Evolutionary conservation across 2,329 filamentous ascomycete species (phyloP).

Genomic region (Sclerotinia subarctica): DNA sequence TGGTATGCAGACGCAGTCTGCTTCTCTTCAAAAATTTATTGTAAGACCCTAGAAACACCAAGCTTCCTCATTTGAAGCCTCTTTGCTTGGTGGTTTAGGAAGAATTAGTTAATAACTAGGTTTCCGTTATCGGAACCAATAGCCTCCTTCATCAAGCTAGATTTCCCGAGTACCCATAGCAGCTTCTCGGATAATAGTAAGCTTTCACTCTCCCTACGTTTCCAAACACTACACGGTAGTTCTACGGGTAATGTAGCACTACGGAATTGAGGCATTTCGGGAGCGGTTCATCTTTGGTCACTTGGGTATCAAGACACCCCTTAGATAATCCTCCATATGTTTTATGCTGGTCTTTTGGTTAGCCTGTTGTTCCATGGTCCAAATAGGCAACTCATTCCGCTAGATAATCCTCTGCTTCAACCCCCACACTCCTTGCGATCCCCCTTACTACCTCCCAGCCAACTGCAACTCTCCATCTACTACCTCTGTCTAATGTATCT

Average conservation of each 20-base stretch:
- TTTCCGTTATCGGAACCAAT: background rate
- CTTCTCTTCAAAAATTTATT: background rate
- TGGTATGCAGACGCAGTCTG: background rate
- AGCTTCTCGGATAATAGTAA: background rate
- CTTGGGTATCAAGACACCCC: background rate
- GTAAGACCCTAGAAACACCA: background rate
- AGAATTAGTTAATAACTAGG: background rate
- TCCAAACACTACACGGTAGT: too few relatives aligned
- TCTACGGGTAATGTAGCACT: too few relatives aligned
- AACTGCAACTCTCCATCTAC: slow-evolving; percentile 75
- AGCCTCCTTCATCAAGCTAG: background rate
- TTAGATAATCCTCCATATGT: background rate
- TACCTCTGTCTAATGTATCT: slow-evolving; percentile 66
- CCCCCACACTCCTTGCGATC: slow-evolving; percentile 68
- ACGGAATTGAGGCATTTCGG: background rate
- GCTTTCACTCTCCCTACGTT: too few relatives aligned
- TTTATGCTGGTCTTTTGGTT: background rate
- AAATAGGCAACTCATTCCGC: slow-evolving; percentile 49
- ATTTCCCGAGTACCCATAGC: background rate
- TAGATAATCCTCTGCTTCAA: slow-evolving; percentile 78
- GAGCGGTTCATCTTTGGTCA: background rate
- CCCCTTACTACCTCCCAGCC: slow-evolving; percentile 72
- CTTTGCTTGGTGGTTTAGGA: background rate
- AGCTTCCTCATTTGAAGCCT: slow-evolving; percentile 9
- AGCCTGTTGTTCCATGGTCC: background rate